phyloP scores from a whole-genome alignment of 2,329 filamentous ascomycete species.

The Fusarium pininemorale region DNA sequence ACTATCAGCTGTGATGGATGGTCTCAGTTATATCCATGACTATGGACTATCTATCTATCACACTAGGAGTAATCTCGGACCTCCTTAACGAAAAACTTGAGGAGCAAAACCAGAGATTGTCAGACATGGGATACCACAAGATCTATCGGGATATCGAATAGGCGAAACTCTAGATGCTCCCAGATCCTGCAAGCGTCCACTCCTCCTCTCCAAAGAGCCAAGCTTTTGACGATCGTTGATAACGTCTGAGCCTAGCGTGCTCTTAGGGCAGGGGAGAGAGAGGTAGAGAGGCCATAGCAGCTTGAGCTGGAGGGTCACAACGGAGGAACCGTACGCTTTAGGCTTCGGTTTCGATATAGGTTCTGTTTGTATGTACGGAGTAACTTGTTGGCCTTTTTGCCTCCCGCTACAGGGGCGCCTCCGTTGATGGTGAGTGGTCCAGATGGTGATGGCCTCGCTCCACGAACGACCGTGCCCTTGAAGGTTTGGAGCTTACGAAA shows the following conservation, averaged over 20 bases:
- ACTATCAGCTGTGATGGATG: background rate
- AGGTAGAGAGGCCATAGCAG: background rate
- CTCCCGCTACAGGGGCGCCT: constrained; percentile 12
- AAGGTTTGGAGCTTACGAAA: constrained; percentile 29
- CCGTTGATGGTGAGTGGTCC: constrained; percentile 8
- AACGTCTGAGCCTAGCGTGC: constrained; percentile 15
- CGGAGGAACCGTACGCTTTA: constrained; percentile 18
- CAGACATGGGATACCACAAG: constrained; percentile 10
- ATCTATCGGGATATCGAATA: constrained; percentile 29
- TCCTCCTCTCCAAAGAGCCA: constrained; percentile 1
- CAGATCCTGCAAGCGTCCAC: constrained; percentile 36
- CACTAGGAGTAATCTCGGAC: constrained; percentile 17
- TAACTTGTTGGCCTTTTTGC: constrained; percentile 26
- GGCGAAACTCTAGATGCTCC: constrained; percentile 25
- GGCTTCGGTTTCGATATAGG: constrained; percentile 14
- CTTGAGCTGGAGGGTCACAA: background rate
- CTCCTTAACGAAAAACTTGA: background rate
- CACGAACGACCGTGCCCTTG: background rate
- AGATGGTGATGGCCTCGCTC: background rate
- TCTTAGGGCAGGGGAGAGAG: constrained; percentile 6
- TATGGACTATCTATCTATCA: constrained; percentile 13
- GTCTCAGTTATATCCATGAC: constrained; percentile 1
- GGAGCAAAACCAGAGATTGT: background rate
- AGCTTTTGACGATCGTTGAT: constrained; percentile 14
- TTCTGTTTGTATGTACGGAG: background rate